Base-by-base conservation (phyloP, 106 monocot species). In the Acorus calamus region DNA sequence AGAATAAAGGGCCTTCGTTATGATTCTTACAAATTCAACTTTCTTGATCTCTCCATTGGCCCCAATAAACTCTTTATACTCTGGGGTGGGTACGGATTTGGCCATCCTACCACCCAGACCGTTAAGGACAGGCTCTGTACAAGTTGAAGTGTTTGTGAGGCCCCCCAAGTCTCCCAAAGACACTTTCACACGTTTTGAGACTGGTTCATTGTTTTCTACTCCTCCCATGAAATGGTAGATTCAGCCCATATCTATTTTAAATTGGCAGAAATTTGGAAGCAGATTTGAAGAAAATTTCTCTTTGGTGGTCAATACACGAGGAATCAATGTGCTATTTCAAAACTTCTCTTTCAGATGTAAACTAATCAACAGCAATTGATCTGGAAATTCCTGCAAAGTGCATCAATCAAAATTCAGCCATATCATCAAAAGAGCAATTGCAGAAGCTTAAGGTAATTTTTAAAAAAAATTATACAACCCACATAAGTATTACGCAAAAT, bases 141-240 rank as follows among this genome's bases (percentile, higher is more conserved):
- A 5, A 50, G 69, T 51, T 56, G 62, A 63, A 42, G 51, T 63
- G 41, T 58, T 52, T 52, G 28, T 46, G 60, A 71, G 42, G 62
- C 66, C 46, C 4, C 47, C 55, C 49, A 63, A 72, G 14, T 52
- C 71, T 8, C 2, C 14, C 8, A 52, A 50, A 7, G 67, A 51
- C 5, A 45, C 45, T 67, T 67, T 78, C 41, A 78, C 71, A 55
- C 77, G 77, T 67, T 78, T 78, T 55, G 71, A 14, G 3, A 56
- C 58, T 63, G 78, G 78, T 69, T 73, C 73, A 68, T 69, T 62
- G 44, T 73, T 63, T 50, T 69, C 61, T 62, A 67, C 52, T 68
- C 73, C 53, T 78, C 78, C 73, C 78, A 78, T 73, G 78, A 78
- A 78, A 73, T 78, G 57, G 59, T 59, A 67, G 56, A 67, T 73